Evolutionary conservation across 148 eudicot species (phyloP).

Genomic region (Rhododendron ferrugineum): DNA sequence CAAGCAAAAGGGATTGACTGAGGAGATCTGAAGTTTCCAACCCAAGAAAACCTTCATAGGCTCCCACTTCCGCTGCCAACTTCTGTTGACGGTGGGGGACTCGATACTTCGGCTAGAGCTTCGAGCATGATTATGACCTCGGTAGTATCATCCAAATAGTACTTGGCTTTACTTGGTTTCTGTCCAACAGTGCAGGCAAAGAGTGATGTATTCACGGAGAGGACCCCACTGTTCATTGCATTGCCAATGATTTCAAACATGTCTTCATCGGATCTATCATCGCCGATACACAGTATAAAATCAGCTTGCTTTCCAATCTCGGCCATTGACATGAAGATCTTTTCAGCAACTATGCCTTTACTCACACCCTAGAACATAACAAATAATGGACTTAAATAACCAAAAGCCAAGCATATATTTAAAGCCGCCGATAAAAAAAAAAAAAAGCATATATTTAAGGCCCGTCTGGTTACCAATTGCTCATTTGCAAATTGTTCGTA

Average conservation of each 20-base stretch:
- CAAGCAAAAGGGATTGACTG: neutral
- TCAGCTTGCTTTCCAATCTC: conserved; percentile 36
- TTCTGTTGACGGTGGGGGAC: conserved; percentile 20
- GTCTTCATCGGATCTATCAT: conserved; percentile 47
- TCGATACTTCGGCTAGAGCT: conserved; percentile 33
- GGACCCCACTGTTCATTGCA: conserved; percentile 30
- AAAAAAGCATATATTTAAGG: neutral
- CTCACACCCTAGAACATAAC: conserved; percentile 33
- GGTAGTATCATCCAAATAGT: conserved; percentile 39
- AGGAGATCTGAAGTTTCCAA: conserved; percentile 1
- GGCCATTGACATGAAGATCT: conserved; percentile 35
- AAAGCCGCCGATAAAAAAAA: neutral
- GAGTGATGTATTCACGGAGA: conserved; percentile 28
- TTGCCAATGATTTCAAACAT: conserved; percentile 43
- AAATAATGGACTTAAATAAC: conserved; percentile 3
- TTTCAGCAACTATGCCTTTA: conserved; percentile 42
- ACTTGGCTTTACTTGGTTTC: conserved; percentile 42
- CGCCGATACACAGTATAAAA: conserved; percentile 45
- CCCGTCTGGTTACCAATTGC: neutral
- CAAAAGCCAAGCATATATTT: neutral
- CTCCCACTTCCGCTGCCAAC: conserved; percentile 7
- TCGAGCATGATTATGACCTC: conserved; percentile 40
- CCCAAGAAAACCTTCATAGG: neutral
- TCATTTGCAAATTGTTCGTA: neutral
- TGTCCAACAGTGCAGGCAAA: conserved; percentile 47